Evolutionary conservation across 768 basidiomycete genomes (phyloP).

Genomic region (Tricholoma hemisulphureum): DNA sequence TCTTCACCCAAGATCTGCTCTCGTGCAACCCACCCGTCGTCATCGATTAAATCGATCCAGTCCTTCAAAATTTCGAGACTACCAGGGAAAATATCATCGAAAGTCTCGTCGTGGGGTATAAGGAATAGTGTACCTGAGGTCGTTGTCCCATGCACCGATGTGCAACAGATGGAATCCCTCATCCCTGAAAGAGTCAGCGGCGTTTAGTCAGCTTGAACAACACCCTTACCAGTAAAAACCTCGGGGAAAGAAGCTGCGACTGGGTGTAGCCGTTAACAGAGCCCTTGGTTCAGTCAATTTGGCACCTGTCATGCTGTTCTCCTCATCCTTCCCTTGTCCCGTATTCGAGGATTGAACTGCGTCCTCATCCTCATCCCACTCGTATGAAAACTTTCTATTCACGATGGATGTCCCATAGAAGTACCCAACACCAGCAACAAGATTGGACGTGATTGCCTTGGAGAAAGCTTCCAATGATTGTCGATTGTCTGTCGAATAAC

Average conservation of each 20-base stretch:
- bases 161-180: slow-evolving; percentile 95
- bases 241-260: slow-evolving; percentile 94
- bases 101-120: background rate
- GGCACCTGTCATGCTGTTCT: slow-evolving; percentile 46
- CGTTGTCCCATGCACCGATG: slow-evolving; percentile 92
- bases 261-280: slow-evolving; percentile 89
- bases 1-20: slow-evolving; percentile 98
- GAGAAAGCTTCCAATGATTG: slow-evolving; percentile 69
- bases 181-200: slow-evolving; percentile 56
- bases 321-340: slow-evolving; percentile 36
- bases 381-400: slow-evolving; percentile 80
- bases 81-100: background rate
- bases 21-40: slow-evolving; percentile 92
- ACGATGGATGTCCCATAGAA: slow-evolving; percentile 91
- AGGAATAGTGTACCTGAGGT: slow-evolving; percentile 54
- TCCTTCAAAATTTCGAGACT: slow-evolving; percentile 87
- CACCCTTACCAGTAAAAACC: slow-evolving; percentile 91
- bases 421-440: slow-evolving; percentile 92
- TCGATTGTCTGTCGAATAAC: slow-evolving; percentile 47
- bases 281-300: slow-evolving; percentile 70
- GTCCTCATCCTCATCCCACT: slow-evolving; percentile 79
- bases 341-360: slow-evolving; percentile 26
- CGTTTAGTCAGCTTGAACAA: background rate
- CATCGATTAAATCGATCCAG: slow-evolving; percentile 90
- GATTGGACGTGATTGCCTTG: slow-evolving; percentile 84